phyloP scores from a whole-genome alignment of 2,329 filamentous ascomycete species.

The Colletotrichum horii region DNA sequence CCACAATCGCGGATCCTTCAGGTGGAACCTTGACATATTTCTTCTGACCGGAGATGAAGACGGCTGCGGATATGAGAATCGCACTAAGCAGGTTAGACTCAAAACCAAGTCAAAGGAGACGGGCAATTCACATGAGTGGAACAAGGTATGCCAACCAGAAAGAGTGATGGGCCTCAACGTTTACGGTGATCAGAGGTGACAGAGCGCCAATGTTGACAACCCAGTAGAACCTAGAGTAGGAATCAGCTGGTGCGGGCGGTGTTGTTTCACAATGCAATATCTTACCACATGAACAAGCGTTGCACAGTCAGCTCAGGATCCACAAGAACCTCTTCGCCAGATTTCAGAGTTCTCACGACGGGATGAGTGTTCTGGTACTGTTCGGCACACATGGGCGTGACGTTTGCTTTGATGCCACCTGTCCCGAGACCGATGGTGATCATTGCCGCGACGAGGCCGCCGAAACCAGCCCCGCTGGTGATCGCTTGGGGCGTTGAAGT shows the following conservation, averaged over 20 bases:
- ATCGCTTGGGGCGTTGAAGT: constrained; percentile 48
- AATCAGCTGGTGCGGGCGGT: neutral
- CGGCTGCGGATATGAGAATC: neutral
- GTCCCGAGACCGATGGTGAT: constrained; percentile 70
- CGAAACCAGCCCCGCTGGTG: constrained; percentile 45
- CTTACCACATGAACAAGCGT: constrained; percentile 65
- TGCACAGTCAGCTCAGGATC: constrained; percentile 71
- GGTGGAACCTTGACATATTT: constrained; percentile 10
- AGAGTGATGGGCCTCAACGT: constrained; percentile 4
- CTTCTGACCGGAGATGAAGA: constrained; percentile 3
- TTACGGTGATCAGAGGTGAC: constrained; percentile 37
- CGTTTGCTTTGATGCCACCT: constrained; percentile 73
- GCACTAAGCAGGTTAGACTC: neutral
- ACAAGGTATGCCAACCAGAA: constrained; percentile 20
- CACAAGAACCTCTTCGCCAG: constrained; percentile 66
- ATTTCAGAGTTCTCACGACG: constrained; percentile 51
- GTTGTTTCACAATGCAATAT: neutral
- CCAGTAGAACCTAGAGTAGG: constrained; percentile 67
- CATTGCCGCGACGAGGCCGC: constrained; percentile 58
- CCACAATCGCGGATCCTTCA: constrained; percentile 8
- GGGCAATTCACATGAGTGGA: constrained; percentile 23
- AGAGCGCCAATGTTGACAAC: constrained; percentile 61
- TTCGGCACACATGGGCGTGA: constrained; percentile 64
- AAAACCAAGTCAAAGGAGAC: neutral
- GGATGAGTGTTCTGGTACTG: constrained; percentile 63